phyloP scores from a whole-genome alignment of 139 green algal species.

The Limnomonas spitsbergensis region DNA sequence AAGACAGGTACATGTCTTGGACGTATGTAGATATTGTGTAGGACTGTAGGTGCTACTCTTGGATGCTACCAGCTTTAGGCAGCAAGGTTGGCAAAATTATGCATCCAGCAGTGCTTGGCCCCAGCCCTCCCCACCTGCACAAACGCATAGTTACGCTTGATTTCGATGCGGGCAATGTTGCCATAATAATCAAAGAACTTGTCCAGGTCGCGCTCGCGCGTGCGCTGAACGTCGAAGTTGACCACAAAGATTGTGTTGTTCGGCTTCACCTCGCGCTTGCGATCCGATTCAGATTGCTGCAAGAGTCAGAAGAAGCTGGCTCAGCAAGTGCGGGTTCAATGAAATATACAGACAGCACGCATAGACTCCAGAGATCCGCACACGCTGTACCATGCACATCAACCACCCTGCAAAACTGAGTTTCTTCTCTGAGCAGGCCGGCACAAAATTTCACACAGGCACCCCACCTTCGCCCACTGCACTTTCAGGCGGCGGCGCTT shows the following conservation, averaged over 20 bases:
- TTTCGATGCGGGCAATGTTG: conserved; percentile 55
- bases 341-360: too few relatives aligned
- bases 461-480: conserved; percentile 72
- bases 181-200: conserved; percentile 62
- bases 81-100: neutral
- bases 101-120: too few relatives aligned
- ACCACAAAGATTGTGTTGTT: conserved; percentile 64
- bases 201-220: conserved; percentile 65
- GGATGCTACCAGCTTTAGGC: neutral
- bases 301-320: too few relatives aligned
- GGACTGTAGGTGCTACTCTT: neutral
- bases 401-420: too few relatives aligned
- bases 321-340: too few relatives aligned
- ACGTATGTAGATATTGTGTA: neutral
- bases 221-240: conserved; percentile 60
- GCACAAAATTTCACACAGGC: too few relatives aligned
- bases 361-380: too few relatives aligned
- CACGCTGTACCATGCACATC: too few relatives aligned
- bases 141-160: conserved; percentile 72
- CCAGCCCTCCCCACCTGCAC: conserved; percentile 36
- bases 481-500: conserved; percentile 59
- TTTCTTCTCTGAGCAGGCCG: too few relatives aligned
- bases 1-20: neutral
- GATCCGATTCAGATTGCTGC: conserved; percentile 19
- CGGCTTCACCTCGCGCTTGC: conserved; percentile 34